Percentiles rank a stretch among this genome's conserved stretches.
phyloP scores from a whole-genome alignment of 495 filamentous ascomycete genomes.

The Lophiostoma macrostomum region DNA sequence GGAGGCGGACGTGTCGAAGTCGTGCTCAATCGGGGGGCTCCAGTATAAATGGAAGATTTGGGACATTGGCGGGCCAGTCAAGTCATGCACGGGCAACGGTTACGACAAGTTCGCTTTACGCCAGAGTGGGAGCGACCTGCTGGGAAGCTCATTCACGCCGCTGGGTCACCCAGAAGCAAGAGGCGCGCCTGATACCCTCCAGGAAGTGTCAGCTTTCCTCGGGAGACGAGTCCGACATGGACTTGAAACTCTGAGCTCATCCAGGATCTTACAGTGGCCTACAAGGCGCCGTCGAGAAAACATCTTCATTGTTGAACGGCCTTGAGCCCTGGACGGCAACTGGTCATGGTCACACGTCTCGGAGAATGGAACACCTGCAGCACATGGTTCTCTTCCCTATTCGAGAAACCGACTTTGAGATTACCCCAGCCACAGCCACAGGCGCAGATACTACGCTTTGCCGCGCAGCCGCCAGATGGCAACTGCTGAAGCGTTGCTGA shows the following conservation, averaged over 20 bases:
- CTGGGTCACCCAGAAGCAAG: no score
- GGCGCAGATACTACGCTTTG: not conserved
- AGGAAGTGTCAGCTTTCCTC: no score
- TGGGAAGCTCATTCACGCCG: no score
- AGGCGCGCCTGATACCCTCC: no score
- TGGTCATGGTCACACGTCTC: slow-evolving; percentile 1
- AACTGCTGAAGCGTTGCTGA: not conserved
- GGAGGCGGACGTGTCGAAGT: slow-evolving; percentile 6
- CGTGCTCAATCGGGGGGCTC: not conserved
- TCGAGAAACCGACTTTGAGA: slow-evolving; percentile 4
- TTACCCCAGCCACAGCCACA: slow-evolving; percentile 5
- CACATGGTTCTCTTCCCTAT: not conserved
- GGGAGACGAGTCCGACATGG: no score
- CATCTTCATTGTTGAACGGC: not conserved
- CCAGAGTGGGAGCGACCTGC: slow-evolving; percentile 18
- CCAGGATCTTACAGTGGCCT: no score
- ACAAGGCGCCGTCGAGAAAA: not conserved
- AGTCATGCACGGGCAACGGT: slow-evolving; percentile 25
- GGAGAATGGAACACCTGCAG: slow-evolving; percentile 10
- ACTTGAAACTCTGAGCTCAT: no score
- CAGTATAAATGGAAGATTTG: slow-evolving; percentile 26
- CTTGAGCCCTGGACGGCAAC: no score
- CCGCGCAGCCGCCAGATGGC: not conserved
- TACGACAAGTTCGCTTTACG: slow-evolving; percentile 18
- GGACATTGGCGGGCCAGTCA: slow-evolving; percentile 27